Evolutionary conservation across 179 eudicot species (phyloP).

Genomic region (Patellifolia procumbens): DNA sequence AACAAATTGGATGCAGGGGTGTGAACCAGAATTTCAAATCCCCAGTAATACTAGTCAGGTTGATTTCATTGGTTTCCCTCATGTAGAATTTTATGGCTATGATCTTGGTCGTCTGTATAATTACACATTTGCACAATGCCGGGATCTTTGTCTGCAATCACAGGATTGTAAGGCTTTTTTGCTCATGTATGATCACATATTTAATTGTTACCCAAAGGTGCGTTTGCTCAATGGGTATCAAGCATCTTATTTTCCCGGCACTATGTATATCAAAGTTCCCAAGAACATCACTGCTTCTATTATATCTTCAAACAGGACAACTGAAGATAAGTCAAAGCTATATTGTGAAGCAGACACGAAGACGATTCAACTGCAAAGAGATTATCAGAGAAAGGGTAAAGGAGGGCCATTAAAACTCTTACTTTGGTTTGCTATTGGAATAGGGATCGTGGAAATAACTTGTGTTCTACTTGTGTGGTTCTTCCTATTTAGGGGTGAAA

Average conservation of each 20-base stretch:
- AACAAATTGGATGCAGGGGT: constrained; percentile 27
- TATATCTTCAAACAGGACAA: neutral
- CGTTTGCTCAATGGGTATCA: constrained; percentile 16
- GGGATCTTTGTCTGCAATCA: constrained; percentile 5
- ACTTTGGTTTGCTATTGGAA: constrained; percentile 18
- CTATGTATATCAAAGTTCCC: constrained; percentile 25
- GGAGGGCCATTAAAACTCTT: neutral
- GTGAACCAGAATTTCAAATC: constrained; percentile 16
- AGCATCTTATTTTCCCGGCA: constrained; percentile 1
- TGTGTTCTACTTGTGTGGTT: constrained; percentile 11
- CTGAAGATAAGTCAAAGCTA: neutral
- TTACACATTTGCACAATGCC: constrained; percentile 13
- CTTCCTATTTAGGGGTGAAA: neutral
- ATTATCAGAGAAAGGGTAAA: neutral
- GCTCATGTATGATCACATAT: neutral
- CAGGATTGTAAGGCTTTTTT: constrained; percentile 21
- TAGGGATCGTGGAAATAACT: constrained; percentile 10
- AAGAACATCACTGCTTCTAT: neutral
- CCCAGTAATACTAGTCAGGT: neutral
- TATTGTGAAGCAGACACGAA: neutral
- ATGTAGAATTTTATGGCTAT: constrained; percentile 21
- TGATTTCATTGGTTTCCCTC: constrained; percentile 15
- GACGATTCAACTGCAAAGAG: neutral
- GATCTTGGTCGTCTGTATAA: neutral
- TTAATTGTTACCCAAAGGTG: constrained; percentile 21